Base-by-base conservation (phyloP, 2,329 filamentous ascomycete genomes). In the Karstenula rhodostoma region DNA sequence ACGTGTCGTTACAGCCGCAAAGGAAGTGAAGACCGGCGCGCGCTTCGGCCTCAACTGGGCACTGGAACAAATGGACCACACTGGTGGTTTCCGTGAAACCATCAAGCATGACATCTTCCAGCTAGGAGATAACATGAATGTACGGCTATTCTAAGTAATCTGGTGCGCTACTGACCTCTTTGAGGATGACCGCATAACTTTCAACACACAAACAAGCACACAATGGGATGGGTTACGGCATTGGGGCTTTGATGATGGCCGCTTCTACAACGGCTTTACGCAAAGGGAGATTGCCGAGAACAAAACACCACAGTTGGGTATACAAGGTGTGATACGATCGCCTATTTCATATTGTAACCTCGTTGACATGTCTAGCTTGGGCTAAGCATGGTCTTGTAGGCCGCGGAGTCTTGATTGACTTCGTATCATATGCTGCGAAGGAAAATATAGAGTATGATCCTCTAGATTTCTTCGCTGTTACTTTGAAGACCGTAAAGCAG, bases 201-300 rank as follows among this genome's bases (percentile, higher is more conserved):
- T 88, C 75, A 87, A 87, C 70, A 87, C 85, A 0, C 85, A 88
- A 65, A 74, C 75, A 35, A 82, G 81, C 56, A 84, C 80, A 25
- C 86, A 88, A 71, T 88, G 85, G 86, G 86, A 88, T 40, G 65
- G 65, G 0, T 50, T 70, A 10, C 55, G 67, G 13, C 67, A 70
- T 43, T 67, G 60, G 60, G 67, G 62, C 9, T 69, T 67, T 49
- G 67, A 71, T 44, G 61, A 69, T 46, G 62, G 67, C 7, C 51
- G 49, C n/a, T 69, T 71, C 42, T 71, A 69, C 48, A 67, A 66
- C 33, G 67, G 67, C 3, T 52, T 66, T 5, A 69, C 62, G 1
- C 61, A 66, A 49, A 59, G 63, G 32, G 67, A 71, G 29, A 67
- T 71, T 8, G 25, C 62, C 5, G 56, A 64, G 15, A 63, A 62